These are phyloP conservation scores for Linum usitatissimum DNA, from an alignment of 345 rosid genomes.

Conservation along the genomic window DNA sequence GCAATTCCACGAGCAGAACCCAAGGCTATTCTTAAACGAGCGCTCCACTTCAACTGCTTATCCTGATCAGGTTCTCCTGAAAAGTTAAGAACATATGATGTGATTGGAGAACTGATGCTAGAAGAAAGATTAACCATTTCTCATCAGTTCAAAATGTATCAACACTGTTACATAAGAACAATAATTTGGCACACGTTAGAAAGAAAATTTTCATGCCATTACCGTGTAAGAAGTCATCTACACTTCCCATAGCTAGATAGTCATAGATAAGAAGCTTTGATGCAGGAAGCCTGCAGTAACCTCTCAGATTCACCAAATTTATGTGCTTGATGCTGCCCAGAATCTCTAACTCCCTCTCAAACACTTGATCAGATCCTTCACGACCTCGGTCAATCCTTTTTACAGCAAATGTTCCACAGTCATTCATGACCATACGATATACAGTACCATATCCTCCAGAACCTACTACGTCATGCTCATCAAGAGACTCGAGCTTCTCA, in stretches of 20 bases:
- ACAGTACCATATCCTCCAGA: slow-evolving; percentile 98
- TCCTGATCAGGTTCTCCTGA: slow-evolving; percentile 30
- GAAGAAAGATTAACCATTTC: not conserved
- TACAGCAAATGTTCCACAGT: slow-evolving; percentile 95
- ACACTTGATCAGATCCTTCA: slow-evolving; percentile 87
- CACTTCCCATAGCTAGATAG: slow-evolving; percentile 80
- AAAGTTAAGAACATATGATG: not conserved
- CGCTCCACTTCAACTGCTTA: slow-evolving; percentile 50
- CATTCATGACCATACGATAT: slow-evolving; percentile 95
- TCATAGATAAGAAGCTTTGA: slow-evolving; percentile 90
- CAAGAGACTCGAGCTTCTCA: slow-evolving; percentile 88
- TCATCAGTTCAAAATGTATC: too few relatives aligned
- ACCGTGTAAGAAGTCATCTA: slow-evolving; percentile 89
- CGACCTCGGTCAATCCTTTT: slow-evolving; percentile 75
- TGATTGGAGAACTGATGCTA: not conserved
- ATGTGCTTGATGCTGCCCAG: slow-evolving; percentile 94
- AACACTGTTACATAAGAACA: too few relatives aligned
- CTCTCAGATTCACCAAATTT: slow-evolving; percentile 82
- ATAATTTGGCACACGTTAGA: too few relatives aligned
- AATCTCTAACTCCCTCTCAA: slow-evolving; percentile 89
- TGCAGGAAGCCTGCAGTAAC: slow-evolving; percentile 79
- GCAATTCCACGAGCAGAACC: slow-evolving; percentile 90
- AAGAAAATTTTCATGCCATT: slow-evolving; percentile 2
- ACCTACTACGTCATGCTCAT: slow-evolving; percentile 87
- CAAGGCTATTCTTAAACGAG: slow-evolving; percentile 57